Evolutionary conservation across 2,329 filamentous ascomycete species (phyloP), one percentile per base, ranked within the genome.

Genomic region (Pleurostoma richardsiae): DNA sequence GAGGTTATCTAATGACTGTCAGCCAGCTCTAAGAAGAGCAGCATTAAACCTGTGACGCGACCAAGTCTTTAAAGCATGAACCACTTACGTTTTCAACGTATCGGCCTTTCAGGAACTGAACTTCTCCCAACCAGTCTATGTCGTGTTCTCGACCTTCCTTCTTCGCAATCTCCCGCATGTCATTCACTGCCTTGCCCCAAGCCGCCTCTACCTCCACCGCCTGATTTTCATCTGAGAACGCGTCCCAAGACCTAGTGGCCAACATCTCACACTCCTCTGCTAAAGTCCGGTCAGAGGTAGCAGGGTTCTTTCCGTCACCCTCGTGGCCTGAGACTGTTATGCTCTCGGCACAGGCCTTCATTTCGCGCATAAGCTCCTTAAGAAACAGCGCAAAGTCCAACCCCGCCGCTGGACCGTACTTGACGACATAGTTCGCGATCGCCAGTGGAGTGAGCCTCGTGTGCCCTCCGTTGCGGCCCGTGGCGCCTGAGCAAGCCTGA

Each of bases 401-500:
- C 4, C 43, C 41, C 7, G 40, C 44, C n/a, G 28, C 36, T 4
- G 29, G 6, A 10, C 49, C 49, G 27, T 43, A 41, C 19, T 19
- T 45, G 33, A 42, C 39, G 28, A 30, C 27, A 6, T 39, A 6
- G 3, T 19, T 10, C 36, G 48, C 38, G 10, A 49, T 27, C 3
- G 30, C 41, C 10, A 44, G 40, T 6, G 44, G 44, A 30, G 48
- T 46, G 4, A 28, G 7, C 8, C 48, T 51, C 10, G 38, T 8
- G 26, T 51, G 49, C 27, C 49, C 49, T 5, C 49, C 47, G 4
- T 51, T 51, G 27, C 49, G 49, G 27, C 47, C 49, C 5, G 49
- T 49, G 4, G 49, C 49, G 1, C 49, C 49, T 4, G 49, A 51
- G 31, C 47, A 51, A 8, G 49, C 48, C 26, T 49, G 49, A 3